Evolutionary conservation across 805 yeast genomes (phyloP).

Genomic region (Metahyphopichia silvanorum): DNA sequence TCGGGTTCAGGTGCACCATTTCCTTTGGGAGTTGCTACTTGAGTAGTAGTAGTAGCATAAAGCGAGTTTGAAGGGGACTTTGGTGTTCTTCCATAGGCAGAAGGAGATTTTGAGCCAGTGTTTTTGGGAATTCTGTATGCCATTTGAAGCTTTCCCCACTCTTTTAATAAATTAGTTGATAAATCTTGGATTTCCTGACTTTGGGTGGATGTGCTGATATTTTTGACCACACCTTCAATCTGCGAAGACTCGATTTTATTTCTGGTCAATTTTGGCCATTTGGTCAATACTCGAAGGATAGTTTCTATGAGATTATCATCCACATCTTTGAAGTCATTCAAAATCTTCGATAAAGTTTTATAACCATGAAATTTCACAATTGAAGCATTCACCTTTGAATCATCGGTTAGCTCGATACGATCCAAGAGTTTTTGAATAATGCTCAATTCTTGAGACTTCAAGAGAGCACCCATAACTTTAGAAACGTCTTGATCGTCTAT

Average conservation of each 20-base stretch:
- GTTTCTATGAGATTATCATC: constrained; percentile 31
- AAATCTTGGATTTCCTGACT: constrained; percentile 27
- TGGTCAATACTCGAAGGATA: constrained; percentile 56
- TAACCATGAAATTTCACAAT: constrained; percentile 85
- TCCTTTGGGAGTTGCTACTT: constrained; percentile 2
- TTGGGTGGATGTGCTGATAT: constrained; percentile 25
- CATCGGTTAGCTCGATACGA: constrained; percentile 57
- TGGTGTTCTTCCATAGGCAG: constrained; percentile 18
- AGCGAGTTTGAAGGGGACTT: constrained; percentile 15
- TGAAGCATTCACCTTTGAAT: constrained; percentile 47
- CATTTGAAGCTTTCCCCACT: constrained; percentile 74
- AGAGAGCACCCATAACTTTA: constrained; percentile 73
- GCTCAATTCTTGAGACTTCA: constrained; percentile 69
- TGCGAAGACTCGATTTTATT: constrained; percentile 74
- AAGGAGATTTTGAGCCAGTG: constrained; percentile 11
- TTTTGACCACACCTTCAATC: constrained; percentile 61
- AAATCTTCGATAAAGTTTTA: constrained; percentile 63
- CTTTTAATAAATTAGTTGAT: constrained; percentile 48
- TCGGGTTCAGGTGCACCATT: constrained; percentile 7
- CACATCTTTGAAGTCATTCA: constrained; percentile 33
- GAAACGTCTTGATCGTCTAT: constrained; percentile 59
- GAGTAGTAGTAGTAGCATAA: constrained; percentile 4
- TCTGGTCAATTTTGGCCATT: constrained; percentile 58
- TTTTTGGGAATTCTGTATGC: constrained; percentile 83
- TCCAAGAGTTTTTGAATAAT: constrained; percentile 65